Base-by-base conservation (phyloP, 805 yeast genomes). In the Deakozyma indianensis region DNA sequence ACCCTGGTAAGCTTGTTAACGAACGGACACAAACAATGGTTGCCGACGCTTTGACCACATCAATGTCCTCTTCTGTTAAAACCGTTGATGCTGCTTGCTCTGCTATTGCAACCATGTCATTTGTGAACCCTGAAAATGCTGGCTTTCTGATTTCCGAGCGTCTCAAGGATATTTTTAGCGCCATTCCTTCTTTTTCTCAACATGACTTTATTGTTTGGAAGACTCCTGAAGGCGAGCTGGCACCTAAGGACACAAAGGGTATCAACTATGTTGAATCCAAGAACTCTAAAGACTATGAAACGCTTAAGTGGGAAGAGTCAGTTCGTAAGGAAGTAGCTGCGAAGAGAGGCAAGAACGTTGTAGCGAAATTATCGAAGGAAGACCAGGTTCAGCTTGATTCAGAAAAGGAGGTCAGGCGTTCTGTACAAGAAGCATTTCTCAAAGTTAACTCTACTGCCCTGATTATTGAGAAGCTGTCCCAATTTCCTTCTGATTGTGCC, bases 231-330 rank as follows among this genome's bases (percentile, higher is more conserved):
- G 94, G 87, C 23, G 50, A 53, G 48, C 50, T 55, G 2, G 78
- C 73, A 41, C 57, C 60, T 27, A 54, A 58, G 11, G 56, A 57
- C 23, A 64, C 64, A 46, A 2, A 35, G 16, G 14, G 44, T 42
- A 63, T 66, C 14, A 65, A 67, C 25, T 62, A 63, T 27, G 66
- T 64, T 3, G 75, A 77, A 14, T 75, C 76, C 56, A 84, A 83
- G 58, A 84, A 84, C 58, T 66, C 84, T 1, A 87, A 80, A 57
- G 95, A 87, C 55, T 85, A 85, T 54, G 94, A 82, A 54, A 82
- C 88, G 1, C 65, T 74, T 48, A 78, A 84, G 59, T 90, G 97
- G 97, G 98, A 92, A 58, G 87, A 80, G 53, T 74, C 74, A 44
- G 73, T 92, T 25, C 76, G 90, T 54, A 77, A 77, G 50, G 90